Conservation (phyloP, 371 early-diverging fungal species). For the Gilbertella persicaria region DNA sequence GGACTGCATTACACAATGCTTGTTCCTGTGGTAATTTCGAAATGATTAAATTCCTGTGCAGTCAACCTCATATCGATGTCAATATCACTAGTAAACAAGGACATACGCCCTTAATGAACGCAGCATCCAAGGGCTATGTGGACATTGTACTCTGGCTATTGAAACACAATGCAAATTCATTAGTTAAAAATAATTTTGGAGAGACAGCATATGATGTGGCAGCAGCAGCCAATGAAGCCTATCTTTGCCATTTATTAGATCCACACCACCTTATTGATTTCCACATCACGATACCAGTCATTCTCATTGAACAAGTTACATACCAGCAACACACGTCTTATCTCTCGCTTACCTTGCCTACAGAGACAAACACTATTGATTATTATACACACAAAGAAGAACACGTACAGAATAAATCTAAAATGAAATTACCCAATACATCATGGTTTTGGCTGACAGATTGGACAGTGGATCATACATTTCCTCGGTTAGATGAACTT, state of each 20-base stretch:
- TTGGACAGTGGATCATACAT: slow-evolving; percentile 62
- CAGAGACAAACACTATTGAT: not conserved
- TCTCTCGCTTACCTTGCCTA: not conserved
- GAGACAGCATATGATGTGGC: slow-evolving; percentile 79
- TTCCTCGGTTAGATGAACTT: slow-evolving; percentile 46
- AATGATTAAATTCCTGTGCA: slow-evolving; percentile 50
- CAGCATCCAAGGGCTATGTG: slow-evolving; percentile 64
- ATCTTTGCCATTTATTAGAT: slow-evolving; percentile 63
- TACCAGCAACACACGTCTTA: not conserved
- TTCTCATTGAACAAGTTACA: slow-evolving; percentile 40
- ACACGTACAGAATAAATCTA: slow-evolving; percentile 14
- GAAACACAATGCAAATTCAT: slow-evolving; percentile 52
- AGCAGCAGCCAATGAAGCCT: slow-evolving; percentile 54
- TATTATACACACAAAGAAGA: not conserved
- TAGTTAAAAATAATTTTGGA: slow-evolving; percentile 56
- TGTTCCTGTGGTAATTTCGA: slow-evolving; percentile 52
- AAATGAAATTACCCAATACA: slow-evolving; percentile 21
- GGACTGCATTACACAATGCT: slow-evolving; percentile 81
- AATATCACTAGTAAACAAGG: slow-evolving; percentile 57
- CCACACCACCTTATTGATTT: slow-evolving; percentile 13
- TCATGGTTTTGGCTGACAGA: slow-evolving; percentile 79
- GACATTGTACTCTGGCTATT: slow-evolving; percentile 59
- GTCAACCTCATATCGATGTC: slow-evolving; percentile 43
- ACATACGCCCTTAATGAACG: slow-evolving; percentile 74
- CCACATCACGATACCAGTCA: slow-evolving; percentile 56